Evolutionary conservation across 768 basidiomycete species (phyloP), one percentile per base, ranked within the genome.

Genomic region (Mycena belliarum): DNA sequence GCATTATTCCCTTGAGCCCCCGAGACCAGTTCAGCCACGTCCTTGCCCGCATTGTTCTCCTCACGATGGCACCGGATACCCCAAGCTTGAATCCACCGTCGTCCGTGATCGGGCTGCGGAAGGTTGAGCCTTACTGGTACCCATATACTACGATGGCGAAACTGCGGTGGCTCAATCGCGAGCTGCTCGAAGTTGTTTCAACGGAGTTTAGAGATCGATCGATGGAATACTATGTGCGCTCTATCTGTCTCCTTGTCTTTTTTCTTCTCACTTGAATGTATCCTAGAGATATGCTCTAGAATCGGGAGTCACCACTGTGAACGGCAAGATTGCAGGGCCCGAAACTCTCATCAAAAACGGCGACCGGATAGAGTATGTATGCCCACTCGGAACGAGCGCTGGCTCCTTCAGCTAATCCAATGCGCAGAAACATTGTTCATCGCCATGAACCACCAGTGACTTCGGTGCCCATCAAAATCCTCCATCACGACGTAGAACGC

Each of bases 361-460:
- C 9, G 96, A 99, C 71, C 80, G 91, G 25, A 87, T 97, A 49
- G 93, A 96, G 93, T 93, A 60, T 61, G 89, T 79, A 57, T 49
- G 58, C 35, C 14, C 6, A 32, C 50, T n/a, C n/a, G n/a, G 53
- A 23, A 48, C 25, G 32, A 42, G 48, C 33, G 40, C 52, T 55
- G 40, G 21, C 23, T 41, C n/a, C n/a, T 26, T 49, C 40, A 55
- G 33, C 55, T 51, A 9, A 54, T 25, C n/a, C 21, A 6, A 6
- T 28, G 20, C 55, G 25, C 65, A 95, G 93, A 68, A 97, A 98
- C 66, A 82, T 95, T 15, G 93, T 95, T 15, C 93, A 95, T 72
- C 81, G 94, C n/a, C 97, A 99, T 69, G 97, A 99, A 73, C 97
- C 97, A 6, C 94, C 97, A 4, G 88, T 99, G 4, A 88, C 94